phyloP scores from a whole-genome alignment of 225 moss, liverwort and hornwort species.

The Sphagnum tenellum region DNA sequence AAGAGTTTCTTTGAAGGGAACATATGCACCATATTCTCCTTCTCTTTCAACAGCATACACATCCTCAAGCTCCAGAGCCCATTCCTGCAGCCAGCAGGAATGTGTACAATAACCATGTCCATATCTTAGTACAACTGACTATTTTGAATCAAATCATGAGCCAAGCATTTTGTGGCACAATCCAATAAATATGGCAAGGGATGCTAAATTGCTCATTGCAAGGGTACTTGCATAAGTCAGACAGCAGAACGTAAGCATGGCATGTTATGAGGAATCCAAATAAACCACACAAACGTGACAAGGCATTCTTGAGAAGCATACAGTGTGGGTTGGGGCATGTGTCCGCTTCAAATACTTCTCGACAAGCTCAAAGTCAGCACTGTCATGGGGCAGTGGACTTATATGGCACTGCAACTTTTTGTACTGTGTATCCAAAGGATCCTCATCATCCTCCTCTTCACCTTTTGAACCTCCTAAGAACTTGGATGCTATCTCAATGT shows the following conservation, averaged over 20 bases:
- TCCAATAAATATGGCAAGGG: too few species aligned
- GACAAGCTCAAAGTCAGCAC: slow-evolving; percentile 69
- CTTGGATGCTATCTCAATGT: slow-evolving; percentile 89
- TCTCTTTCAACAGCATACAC: slow-evolving; percentile 80
- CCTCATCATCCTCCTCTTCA: slow-evolving; percentile 49
- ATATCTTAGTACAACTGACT: too few species aligned
- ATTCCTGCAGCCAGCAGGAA: slow-evolving; percentile 37
- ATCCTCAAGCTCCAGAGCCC: slow-evolving; percentile 91
- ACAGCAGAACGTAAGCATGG: too few species aligned
- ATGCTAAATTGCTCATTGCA: too few species aligned
- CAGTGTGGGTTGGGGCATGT: slow-evolving; percentile 90
- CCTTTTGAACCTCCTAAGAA: slow-evolving; percentile 47
- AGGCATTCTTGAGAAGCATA: slow-evolving; percentile 11
- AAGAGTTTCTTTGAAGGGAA: slow-evolving; percentile 55
- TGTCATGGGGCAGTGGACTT: slow-evolving; percentile 63
- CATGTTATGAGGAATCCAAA: too few species aligned
- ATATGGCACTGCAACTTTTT: slow-evolving; percentile 72
- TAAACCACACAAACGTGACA: too few species aligned
- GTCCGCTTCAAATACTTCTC: slow-evolving; percentile 81
- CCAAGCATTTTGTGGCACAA: too few species aligned
- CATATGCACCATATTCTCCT: slow-evolving; percentile 67
- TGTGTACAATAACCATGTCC: too few species aligned
- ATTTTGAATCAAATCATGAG: too few species aligned
- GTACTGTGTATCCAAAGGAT: slow-evolving; percentile 75
- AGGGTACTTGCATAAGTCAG: too few species aligned